phyloP scores from a whole-genome alignment of 306 rosid genomes.

The Pterocarpus santalinus region DNA sequence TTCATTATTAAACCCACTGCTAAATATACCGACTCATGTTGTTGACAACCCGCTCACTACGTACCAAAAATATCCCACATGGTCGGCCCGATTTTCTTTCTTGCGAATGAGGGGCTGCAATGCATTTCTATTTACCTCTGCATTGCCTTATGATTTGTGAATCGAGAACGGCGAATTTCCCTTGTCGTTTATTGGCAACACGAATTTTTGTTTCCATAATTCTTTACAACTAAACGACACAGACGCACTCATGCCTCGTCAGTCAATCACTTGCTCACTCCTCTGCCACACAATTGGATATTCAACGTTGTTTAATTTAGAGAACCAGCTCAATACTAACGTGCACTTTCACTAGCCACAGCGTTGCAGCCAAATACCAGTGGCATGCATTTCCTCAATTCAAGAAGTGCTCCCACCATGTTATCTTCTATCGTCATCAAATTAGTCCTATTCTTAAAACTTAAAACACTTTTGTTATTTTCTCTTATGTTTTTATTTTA shows the following conservation, averaged over 20 bases:
- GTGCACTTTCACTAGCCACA: background rate
- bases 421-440: no score
- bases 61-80: background rate
- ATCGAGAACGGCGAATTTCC: background rate
- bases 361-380: no score
- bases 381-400: no score
- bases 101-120: background rate
- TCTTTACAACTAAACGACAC: background rate
- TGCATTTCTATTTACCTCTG: background rate
- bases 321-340: background rate
- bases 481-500: no score
- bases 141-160: background rate
- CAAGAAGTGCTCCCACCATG: no score
- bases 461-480: no score
- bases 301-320: background rate
- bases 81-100: background rate
- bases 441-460: no score
- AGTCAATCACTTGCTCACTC: background rate
- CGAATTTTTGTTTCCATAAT: background rate
- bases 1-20: no score
- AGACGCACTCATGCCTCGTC: background rate
- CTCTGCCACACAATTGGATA: background rate
- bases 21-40: no score
- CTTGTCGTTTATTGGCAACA: background rate
- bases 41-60: background rate